These are phyloP conservation scores for Pythium monospermum DNA, from an alignment of 352 stramenopile species.

Conservation along the genomic window DNA sequence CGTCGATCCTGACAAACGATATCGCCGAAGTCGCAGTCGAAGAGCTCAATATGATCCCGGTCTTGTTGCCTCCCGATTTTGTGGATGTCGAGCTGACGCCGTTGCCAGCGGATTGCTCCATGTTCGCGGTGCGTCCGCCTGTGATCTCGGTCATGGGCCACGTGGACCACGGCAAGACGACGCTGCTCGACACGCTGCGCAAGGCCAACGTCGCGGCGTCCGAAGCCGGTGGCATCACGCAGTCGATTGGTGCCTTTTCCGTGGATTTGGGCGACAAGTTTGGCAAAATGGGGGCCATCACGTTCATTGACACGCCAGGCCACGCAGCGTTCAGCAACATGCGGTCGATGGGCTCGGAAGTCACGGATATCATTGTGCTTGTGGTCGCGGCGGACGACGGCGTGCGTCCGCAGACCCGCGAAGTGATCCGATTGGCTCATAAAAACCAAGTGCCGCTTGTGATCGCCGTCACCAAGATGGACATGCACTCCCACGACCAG, in stretches of 20 bases:
- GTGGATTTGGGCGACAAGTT: conserved; percentile 90
- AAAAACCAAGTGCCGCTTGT: conserved; percentile 95
- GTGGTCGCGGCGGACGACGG: conserved; percentile 98
- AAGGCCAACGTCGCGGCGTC: conserved; percentile 89
- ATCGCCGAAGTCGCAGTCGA: conserved; percentile 81
- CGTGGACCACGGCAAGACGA: conserved; percentile 99
- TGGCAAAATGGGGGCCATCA: conserved; percentile 65
- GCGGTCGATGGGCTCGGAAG: conserved; percentile 93
- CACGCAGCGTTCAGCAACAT: conserved; percentile 99
- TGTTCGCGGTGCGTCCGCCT: conserved; percentile 70
- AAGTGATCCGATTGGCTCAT: conserved; percentile 92
- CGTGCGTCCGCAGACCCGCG: conserved; percentile 96
- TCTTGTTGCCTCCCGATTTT: conserved; percentile 78
- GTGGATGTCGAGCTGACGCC: conserved; percentile 68
- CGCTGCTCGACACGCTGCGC: conserved; percentile 93
- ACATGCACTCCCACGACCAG: conserved; percentile 83
- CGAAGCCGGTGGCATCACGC: conserved; percentile 99
- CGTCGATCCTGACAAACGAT: conserved; percentile 67
- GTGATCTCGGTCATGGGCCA: conserved; percentile 99
- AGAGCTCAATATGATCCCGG: conserved; percentile 80
- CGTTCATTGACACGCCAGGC: conserved; percentile 99
- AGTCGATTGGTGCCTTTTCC: conserved; percentile 97
- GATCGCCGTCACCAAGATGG: conserved; percentile 97
- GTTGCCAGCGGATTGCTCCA: conserved; percentile 57
- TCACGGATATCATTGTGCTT: conserved; percentile 97